A percentile compares a stretch with the other conserved stretches of the same genome.
phyloP scores from a whole-genome alignment of 305 asterid genomes.

The Solanum aculeatissimum region DNA sequence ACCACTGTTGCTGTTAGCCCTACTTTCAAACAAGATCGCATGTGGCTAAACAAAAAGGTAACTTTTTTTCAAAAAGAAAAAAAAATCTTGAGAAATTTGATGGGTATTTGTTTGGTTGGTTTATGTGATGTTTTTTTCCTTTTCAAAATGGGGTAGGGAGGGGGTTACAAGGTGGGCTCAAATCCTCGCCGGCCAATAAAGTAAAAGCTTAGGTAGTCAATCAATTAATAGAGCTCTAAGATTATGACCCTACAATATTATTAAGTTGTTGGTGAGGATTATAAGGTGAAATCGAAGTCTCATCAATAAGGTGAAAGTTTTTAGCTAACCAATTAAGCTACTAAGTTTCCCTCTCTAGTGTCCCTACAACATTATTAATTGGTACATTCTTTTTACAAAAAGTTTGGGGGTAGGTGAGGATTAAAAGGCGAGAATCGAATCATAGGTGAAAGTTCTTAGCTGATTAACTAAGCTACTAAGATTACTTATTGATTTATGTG shows the following conservation, averaged over 20 bases:
- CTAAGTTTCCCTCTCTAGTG: background rate
- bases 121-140: background rate
- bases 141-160: background rate
- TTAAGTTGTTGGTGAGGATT: background rate
- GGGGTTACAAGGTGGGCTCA: background rate
- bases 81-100: background rate
- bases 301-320: background rate
- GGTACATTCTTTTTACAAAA: background rate
- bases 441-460: background rate
- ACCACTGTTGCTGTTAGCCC: conserved; percentile 98
- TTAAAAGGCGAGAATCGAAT: background rate
- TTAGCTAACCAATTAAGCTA: background rate
- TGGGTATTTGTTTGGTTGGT: background rate
- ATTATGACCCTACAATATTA: background rate
- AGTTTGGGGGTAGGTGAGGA: background rate
- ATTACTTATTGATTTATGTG: background rate
- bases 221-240: background rate
- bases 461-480: background rate
- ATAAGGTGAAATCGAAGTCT: background rate
- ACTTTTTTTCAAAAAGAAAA: background rate
- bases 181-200: background rate
- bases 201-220: background rate
- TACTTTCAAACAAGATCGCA: conserved; percentile 59
- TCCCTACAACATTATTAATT: background rate
- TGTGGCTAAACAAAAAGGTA: conserved; percentile 98